Conservation (phyloP, 768 basidiomycete species). For the Tylopilus subfusipes region DNA sequence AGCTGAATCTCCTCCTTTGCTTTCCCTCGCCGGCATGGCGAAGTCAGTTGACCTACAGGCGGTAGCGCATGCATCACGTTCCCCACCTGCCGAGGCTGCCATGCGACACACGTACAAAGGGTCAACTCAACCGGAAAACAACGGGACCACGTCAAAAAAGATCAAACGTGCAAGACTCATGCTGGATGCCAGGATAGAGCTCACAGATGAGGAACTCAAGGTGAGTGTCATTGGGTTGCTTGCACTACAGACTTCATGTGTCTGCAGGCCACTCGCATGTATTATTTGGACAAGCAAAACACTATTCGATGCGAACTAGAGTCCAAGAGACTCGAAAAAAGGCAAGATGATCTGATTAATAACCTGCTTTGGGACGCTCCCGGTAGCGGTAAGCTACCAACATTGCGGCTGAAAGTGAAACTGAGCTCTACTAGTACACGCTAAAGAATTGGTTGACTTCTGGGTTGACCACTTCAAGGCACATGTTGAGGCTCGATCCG, state of each 20-base stretch:
- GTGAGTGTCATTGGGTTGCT: conserved; percentile 31
- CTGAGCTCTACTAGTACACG: conserved; percentile 47
- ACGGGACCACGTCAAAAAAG: conserved; percentile 31
- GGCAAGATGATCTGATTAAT: conserved; percentile 50
- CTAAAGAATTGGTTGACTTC: conserved; percentile 63
- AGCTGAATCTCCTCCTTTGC: conserved; percentile 7
- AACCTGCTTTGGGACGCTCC: conserved; percentile 69
- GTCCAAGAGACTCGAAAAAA: conserved; percentile 54
- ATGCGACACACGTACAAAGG: background rate
- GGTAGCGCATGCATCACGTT: background rate
- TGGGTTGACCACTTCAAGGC: conserved; percentile 72
- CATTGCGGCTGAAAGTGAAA: background rate
- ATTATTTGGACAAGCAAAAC: conserved; percentile 65
- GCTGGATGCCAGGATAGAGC: conserved; percentile 70
- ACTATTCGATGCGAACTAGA: conserved; percentile 47
- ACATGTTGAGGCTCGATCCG: conserved; percentile 62
- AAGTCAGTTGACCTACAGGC: conserved; percentile 7
- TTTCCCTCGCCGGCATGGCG: background rate
- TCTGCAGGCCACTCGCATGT: conserved; percentile 53
- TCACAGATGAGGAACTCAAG: conserved; percentile 81
- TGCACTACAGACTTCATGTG: background rate
- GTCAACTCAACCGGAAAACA: background rate
- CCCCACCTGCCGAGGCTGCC: conserved; percentile 1
- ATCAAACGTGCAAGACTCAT: conserved; percentile 52
- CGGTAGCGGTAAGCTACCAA: conserved; percentile 47